Conservation (phyloP, 1,284 basidiomycete species). For the Ustilago tritici region DNA sequence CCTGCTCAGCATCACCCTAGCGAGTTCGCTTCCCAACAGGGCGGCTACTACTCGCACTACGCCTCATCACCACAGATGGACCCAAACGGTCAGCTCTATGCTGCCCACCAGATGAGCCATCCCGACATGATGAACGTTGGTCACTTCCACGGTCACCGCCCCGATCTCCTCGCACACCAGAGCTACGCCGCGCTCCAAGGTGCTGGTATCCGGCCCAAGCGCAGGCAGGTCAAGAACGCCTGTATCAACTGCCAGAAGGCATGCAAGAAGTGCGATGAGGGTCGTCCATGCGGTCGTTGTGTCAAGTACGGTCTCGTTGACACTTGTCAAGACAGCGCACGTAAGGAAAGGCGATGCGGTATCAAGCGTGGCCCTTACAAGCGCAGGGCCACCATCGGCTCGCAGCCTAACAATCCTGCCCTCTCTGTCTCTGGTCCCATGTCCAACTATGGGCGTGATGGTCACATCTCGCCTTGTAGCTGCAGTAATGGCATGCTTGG, state of each 20-base stretch:
- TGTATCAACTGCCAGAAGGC: constrained; percentile 89
- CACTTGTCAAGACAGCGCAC: constrained; percentile 82
- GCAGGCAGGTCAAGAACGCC: constrained; percentile 88
- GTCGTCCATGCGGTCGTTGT: constrained; percentile 84
- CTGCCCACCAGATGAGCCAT: constrained; percentile 50
- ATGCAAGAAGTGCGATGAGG: constrained; percentile 90
- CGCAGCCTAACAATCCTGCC: constrained; percentile 40
- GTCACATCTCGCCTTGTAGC: constrained; percentile 32
- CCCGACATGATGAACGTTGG: constrained; percentile 40
- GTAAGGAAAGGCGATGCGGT: constrained; percentile 86
- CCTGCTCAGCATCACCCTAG: constrained; percentile 37
- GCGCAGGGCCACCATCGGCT: constrained; percentile 72
- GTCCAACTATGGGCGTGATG: constrained; percentile 37
- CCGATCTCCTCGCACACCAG: constrained; percentile 36
- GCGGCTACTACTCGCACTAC: constrained; percentile 45
- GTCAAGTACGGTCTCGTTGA: constrained; percentile 85
- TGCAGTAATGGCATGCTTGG: constrained; percentile 45
- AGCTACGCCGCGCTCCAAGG: constrained; percentile 37
- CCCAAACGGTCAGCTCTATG: constrained; percentile 41
- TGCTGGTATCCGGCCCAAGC: constrained; percentile 72
- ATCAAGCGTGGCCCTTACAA: constrained; percentile 90
- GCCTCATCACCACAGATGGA: constrained; percentile 47
- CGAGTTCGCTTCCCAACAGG: constrained; percentile 39
- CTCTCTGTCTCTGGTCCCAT: constrained; percentile 32
- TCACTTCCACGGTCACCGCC: constrained; percentile 40